Conservation (phyloP, 2,329 filamentous ascomycete genomes). For the Microascus cirrosus region DNA sequence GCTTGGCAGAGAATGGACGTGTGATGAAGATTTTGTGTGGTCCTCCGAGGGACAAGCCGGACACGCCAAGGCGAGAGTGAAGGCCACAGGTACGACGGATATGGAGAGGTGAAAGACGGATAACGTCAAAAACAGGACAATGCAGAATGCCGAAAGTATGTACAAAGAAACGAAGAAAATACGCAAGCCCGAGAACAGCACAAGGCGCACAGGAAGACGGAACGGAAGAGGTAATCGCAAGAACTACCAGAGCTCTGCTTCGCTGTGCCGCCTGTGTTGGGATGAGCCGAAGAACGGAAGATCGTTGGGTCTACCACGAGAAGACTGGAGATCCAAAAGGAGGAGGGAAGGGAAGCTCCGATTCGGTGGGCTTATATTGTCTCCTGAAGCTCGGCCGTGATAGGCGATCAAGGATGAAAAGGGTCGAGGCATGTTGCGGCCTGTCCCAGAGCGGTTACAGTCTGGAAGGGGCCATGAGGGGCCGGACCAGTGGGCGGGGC, state of each 20-base stretch:
- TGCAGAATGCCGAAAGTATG: slow-evolving; percentile 2
- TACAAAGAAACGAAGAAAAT: slow-evolving; percentile 6
- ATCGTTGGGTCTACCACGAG: slow-evolving; percentile 14
- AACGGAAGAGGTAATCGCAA: neutral
- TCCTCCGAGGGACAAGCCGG: neutral
- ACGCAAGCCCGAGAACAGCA: neutral
- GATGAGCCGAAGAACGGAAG: slow-evolving; percentile 11
- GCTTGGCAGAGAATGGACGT: neutral
- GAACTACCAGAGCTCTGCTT: slow-evolving; percentile 39
- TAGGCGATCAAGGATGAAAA: neutral
- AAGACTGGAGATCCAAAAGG: slow-evolving; percentile 15
- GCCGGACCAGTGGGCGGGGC: neutral
- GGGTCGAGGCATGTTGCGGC: neutral
- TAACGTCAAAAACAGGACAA: neutral
- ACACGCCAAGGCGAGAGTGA: neutral
- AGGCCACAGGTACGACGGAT: neutral
- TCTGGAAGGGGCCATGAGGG: neutral
- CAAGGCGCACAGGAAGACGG: neutral
- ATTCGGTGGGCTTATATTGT: neutral
- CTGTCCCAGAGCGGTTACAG: neutral
- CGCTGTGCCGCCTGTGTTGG: slow-evolving; percentile 9
- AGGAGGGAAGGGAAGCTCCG: neutral
- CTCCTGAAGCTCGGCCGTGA: neutral
- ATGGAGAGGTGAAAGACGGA: neutral
- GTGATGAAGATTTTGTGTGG: slow-evolving; percentile 1